Conservation (phyloP, 2,329 filamentous ascomycete genomes). For the Cladosporium sphaerospermum region DNA sequence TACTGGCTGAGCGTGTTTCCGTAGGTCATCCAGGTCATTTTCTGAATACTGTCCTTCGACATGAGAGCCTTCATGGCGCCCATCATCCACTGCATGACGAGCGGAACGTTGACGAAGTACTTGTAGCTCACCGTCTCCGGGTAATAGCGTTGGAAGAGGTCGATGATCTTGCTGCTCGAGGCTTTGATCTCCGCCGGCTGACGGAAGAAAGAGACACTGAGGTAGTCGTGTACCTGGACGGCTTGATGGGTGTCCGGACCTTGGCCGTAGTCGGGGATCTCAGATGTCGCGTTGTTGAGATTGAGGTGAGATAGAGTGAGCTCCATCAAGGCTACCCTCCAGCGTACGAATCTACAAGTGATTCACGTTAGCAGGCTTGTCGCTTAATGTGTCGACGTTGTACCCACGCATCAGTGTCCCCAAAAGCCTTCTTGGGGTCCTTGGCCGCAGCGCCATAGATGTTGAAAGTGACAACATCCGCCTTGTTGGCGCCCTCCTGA, state of each 20-base stretch:
- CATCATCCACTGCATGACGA: slow-evolving; percentile 76
- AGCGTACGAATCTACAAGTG: slow-evolving; percentile 86
- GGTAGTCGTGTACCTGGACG: slow-evolving; percentile 90
- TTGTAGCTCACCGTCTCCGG: slow-evolving; percentile 86
- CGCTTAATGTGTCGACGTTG: background rate
- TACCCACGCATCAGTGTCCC: slow-evolving; percentile 69
- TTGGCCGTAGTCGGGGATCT: slow-evolving; percentile 62
- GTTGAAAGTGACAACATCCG: slow-evolving; percentile 79
- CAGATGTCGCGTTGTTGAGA: slow-evolving; percentile 60
- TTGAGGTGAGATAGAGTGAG: slow-evolving; percentile 69
- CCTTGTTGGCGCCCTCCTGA: slow-evolving; percentile 44
- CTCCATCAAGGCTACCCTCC: slow-evolving; percentile 90
- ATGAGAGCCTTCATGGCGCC: slow-evolving; percentile 42
- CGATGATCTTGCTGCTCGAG: slow-evolving; percentile 73
- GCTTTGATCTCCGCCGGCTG: slow-evolving; percentile 70
- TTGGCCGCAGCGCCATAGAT: slow-evolving; percentile 82
- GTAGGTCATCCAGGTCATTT: slow-evolving; percentile 45
- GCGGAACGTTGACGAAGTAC: slow-evolving; percentile 91
- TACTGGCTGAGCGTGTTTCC: slow-evolving; percentile 63
- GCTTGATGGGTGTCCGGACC: slow-evolving; percentile 79
- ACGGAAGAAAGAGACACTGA: slow-evolving; percentile 77
- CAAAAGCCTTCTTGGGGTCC: slow-evolving; percentile 73
- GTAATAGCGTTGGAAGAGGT: slow-evolving; percentile 73
- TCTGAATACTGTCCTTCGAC: slow-evolving; percentile 43
- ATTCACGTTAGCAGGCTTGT: background rate